Conservation (phyloP, 164 flowering plant genomes). For the Protea cynaroides region DNA sequence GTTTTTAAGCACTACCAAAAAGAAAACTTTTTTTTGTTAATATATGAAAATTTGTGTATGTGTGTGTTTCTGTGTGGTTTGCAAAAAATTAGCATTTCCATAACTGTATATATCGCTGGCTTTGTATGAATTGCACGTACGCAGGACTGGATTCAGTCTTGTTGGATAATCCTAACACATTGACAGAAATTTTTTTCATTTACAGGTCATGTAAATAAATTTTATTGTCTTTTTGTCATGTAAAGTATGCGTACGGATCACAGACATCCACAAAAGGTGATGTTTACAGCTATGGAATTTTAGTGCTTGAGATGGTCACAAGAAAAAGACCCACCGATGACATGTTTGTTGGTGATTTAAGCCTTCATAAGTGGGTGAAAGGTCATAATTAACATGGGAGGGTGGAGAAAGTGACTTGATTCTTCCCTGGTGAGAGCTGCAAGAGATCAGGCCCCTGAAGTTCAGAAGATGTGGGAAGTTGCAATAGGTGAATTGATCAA, state of each 20-base stretch:
- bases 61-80: too few relatives aligned
- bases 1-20: too few relatives aligned
- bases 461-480: constrained; percentile 34
- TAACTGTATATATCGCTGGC: too few relatives aligned
- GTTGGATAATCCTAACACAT: too few relatives aligned
- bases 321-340: constrained; percentile 45
- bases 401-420: constrained; percentile 31
- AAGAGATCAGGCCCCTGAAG: constrained; percentile 25
- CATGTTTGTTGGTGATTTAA: constrained; percentile 33
- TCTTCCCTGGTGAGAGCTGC: constrained; percentile 24
- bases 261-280: constrained; percentile 37
- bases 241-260: constrained; percentile 42
- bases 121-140: too few relatives aligned
- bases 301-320: constrained; percentile 50
- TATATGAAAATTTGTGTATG: too few relatives aligned
- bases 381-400: constrained; percentile 30
- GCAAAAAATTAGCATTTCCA: too few relatives aligned
- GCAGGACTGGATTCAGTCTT: too few relatives aligned
- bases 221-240: constrained; percentile 1
- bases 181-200: too few relatives aligned
- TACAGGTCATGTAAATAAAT: too few relatives aligned
- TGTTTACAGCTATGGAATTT: constrained; percentile 45
- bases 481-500: constrained; percentile 38
- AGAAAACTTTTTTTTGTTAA: too few relatives aligned
- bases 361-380: constrained; percentile 40